A percentile compares a stretch with the other conserved stretches of the same genome.
Evolutionary conservation across 75 land plant species (phyloP).

Genomic region (Picea glauca): DNA sequence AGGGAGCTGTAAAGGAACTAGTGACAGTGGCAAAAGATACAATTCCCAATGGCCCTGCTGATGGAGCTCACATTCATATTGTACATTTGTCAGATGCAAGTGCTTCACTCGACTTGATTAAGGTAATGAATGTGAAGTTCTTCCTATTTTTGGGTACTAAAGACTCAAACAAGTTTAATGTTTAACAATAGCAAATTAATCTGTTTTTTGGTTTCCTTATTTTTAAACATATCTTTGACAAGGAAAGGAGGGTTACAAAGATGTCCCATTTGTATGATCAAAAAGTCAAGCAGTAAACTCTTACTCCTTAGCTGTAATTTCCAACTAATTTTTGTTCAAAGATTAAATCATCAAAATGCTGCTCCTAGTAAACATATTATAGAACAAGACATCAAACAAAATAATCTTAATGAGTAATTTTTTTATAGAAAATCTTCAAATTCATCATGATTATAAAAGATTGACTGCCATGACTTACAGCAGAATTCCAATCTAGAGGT

Average conservation of each 20-base stretch:
- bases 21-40: slow-evolving; percentile 63
- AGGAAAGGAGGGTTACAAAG: neutral
- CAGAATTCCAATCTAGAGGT: neutral
- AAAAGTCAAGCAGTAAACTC: neutral
- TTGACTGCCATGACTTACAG: neutral
- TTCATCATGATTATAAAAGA: neutral
- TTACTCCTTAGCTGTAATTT: neutral
- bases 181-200: neutral
- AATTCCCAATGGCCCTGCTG: slow-evolving; percentile 57
- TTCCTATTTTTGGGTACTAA: neutral
- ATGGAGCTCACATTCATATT: slow-evolving; percentile 91
- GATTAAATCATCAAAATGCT: neutral
- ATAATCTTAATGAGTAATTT: neutral
- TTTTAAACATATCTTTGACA: neutral
- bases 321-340: neutral
- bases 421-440: neutral
- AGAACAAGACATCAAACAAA: neutral
- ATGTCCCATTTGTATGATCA: neutral
- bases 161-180: neutral
- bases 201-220: neutral
- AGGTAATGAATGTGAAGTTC: slow-evolving; percentile 32
- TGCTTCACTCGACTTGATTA: slow-evolving; percentile 71
- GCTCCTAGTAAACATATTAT: neutral
- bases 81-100: slow-evolving; percentile 94
- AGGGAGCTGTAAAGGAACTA: slow-evolving; percentile 70